Evolutionary conservation across 257 asterid genomes (phyloP), one percentile per base, ranked within the genome.

Genomic region (Plantago elongata): DNA sequence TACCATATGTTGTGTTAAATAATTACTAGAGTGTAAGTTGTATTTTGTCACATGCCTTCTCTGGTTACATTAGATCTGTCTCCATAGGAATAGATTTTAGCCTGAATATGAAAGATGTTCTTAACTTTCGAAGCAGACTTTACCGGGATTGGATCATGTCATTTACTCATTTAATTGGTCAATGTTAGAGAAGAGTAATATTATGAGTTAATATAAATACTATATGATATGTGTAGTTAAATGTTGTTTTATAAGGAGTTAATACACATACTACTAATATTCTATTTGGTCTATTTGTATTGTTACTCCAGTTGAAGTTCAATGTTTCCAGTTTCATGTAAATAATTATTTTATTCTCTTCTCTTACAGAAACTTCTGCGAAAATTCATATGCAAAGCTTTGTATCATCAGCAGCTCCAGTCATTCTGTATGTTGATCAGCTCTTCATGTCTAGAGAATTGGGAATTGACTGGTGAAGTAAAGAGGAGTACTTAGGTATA

Each of bases 401-500:
- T 54, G 59, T 86, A 30, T 68, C 80, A 42, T 69, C 93, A 3
- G 79, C 85, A 45, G 76, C 62, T 54, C 72, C 75, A 5, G 89
- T 91, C 9, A 55, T 88, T 29, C 11, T 47, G 55, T 86, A 91
- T 51, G 69, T 91, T 46, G 90, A 91, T 51, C 78, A 83, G 70
- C 95, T 91, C 60, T 88, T 88, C 72, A 66, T 71, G 65, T 61
- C 87, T 1, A 84, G 84, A 76, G 73, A 78, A 65, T 69, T 91
- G 70, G 98, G 96, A 30, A 76, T 65, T 44, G 88, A 91, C 65
- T 91, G 98, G 98, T 91, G 79, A 83, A 67, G 13, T 43, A 9
- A 1, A 3, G 8, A 18, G 37, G 16, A 65, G 62, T 58, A 40
- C 51, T 56, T 29, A 15, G 50, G 40, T 29, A 45, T 15, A 54